phyloP scores from a whole-genome alignment of 2,329 filamentous ascomycete species.

The Fusarium mundagurra region DNA sequence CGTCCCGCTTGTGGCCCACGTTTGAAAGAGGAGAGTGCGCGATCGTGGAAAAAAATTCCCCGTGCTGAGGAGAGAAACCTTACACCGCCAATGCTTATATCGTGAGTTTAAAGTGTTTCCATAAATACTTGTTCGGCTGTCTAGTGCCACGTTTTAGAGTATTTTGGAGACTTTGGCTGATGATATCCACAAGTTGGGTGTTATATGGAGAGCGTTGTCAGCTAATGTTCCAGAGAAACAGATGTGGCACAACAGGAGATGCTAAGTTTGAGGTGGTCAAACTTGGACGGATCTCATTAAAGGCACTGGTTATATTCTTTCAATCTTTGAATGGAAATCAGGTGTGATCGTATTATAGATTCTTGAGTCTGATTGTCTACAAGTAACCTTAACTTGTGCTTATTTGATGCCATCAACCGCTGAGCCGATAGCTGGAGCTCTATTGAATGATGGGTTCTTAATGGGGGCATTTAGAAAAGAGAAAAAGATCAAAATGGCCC shows the following conservation, averaged over 20 bases:
- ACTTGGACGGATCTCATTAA: not conserved
- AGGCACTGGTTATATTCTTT: fast-evolving
- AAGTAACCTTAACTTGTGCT: not conserved
- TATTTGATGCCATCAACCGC: not conserved
- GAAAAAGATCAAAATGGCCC: fast-evolving
- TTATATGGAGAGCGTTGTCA: not conserved
- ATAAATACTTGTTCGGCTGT: not conserved
- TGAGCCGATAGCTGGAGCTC: no score
- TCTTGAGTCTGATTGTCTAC: not conserved
- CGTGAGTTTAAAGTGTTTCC: constrained; percentile 8
- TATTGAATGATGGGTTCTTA: not conserved
- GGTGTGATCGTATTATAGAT: not conserved
- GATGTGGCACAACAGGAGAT: not conserved
- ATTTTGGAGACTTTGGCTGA: not conserved
- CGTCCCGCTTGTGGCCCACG: constrained; percentile 22
- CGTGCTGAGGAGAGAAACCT: constrained; percentile 17
- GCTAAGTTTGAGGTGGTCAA: not conserved
- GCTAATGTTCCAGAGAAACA: not conserved
- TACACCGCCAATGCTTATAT: constrained; percentile 24
- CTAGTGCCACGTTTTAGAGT: constrained; percentile 8
- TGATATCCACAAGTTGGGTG: constrained; percentile 11
- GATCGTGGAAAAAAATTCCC: not conserved
- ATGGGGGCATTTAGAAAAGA: not conserved
- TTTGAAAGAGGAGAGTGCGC: constrained; percentile 4
- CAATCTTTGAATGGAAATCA: not conserved